Percentiles rank a stretch among this genome's conserved stretches.
Evolutionary conservation across 192 early-diverging fungal species (phyloP).

Genomic region (Rhizoclosmatium globosum): DNA sequence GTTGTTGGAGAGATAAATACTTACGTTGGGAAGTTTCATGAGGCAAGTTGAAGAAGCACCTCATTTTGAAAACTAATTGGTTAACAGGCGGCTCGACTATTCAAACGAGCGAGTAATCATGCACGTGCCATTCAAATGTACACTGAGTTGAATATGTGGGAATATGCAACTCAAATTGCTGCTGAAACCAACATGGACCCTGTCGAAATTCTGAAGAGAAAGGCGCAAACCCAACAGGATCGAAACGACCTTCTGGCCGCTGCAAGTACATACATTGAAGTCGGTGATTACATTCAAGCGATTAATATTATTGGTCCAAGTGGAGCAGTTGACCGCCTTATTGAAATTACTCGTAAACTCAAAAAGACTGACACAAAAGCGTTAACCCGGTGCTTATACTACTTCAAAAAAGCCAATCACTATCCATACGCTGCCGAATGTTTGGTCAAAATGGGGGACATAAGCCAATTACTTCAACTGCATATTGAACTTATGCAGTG

Average conservation of each 20-base stretch:
- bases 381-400: constrained; percentile 55
- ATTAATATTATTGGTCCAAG: constrained; percentile 61
- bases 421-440: constrained; percentile 59
- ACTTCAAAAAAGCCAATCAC: constrained; percentile 56
- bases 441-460: constrained; percentile 61
- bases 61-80: constrained; percentile 7
- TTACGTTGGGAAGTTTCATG: constrained; percentile 57
- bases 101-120: constrained; percentile 52
- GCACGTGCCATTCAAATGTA: constrained; percentile 69
- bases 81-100: constrained; percentile 58
- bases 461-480: constrained; percentile 52
- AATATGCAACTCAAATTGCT: constrained; percentile 62
- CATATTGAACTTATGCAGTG: constrained; percentile 61
- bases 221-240: constrained; percentile 64
- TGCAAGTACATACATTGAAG: constrained; percentile 63
- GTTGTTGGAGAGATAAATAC: constrained; percentile 57
- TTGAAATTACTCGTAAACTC: constrained; percentile 57
- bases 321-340: constrained; percentile 60
- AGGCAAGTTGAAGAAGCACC: constrained; percentile 44
- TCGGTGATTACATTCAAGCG: constrained; percentile 64
- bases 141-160: constrained; percentile 67
- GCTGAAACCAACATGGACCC: constrained; percentile 53
- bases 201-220: constrained; percentile 58
- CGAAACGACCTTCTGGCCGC: constrained; percentile 65
- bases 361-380: constrained; percentile 50